phyloP scores from a whole-genome alignment of 345 rosid genomes.

The Lenwebbia sp. region DNA sequence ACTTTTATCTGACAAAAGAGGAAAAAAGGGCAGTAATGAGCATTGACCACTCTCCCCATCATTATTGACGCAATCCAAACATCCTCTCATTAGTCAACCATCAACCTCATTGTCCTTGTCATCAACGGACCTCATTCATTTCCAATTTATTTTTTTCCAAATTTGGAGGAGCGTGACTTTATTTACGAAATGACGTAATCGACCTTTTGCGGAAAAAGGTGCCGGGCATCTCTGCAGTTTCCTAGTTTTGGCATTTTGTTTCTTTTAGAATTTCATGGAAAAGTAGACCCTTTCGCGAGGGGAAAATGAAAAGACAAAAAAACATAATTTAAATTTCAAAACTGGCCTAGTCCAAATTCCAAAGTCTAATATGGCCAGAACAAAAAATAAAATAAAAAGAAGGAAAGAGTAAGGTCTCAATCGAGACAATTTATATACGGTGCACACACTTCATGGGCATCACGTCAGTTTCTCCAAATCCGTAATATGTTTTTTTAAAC shows the following conservation, averaged over 20 bases:
- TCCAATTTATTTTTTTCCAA: background rate
- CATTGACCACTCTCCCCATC: too few species aligned
- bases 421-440: background rate
- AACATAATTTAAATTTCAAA: background rate
- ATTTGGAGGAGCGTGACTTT: background rate
- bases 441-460: background rate
- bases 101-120: background rate
- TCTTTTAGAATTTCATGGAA: background rate
- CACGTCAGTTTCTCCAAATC: background rate
- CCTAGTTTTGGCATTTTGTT: background rate
- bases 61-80: background rate
- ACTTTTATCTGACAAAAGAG: background rate
- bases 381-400: background rate
- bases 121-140: background rate
- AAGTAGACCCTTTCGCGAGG: background rate
- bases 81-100: background rate
- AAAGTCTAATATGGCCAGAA: background rate
- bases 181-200: background rate
- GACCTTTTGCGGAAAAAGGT: background rate
- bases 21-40: background rate
- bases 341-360: background rate
- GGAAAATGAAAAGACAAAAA: background rate
- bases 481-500: too few species aligned
- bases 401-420: background rate
- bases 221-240: background rate